Percentiles rank a stretch among this genome's conserved stretches.
Evolutionary conservation across 2,329 filamentous ascomycete genomes (phyloP).

Genomic region (Botrytis sinoallii): DNA sequence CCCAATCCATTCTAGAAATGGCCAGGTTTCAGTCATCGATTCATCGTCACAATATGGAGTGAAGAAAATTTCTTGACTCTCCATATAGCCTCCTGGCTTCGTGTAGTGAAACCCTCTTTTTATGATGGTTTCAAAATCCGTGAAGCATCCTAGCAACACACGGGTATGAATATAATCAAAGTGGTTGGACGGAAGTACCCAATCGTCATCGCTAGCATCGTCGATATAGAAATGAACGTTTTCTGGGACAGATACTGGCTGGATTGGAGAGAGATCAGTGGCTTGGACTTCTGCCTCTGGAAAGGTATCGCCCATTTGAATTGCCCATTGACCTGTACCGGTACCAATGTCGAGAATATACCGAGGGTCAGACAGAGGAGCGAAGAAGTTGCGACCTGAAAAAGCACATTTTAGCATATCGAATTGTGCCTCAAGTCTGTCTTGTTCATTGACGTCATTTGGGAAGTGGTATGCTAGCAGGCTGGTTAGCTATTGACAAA

Average conservation of each 20-base stretch:
- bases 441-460: constrained; percentile 50
- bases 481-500: background rate
- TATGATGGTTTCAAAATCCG: constrained; percentile 49
- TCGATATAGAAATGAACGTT: constrained; percentile 70
- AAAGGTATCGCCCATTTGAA: constrained; percentile 58
- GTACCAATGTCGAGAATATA: constrained; percentile 43
- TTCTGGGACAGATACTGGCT: constrained; percentile 62
- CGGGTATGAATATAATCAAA: constrained; percentile 61
- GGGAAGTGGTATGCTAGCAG: constrained; percentile 38
- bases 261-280: constrained; percentile 66
- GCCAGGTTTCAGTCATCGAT: constrained; percentile 35
- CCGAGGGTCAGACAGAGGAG: constrained; percentile 42
- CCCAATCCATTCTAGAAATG: constrained; percentile 30
- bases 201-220: constrained; percentile 39
- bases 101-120: constrained; percentile 45
- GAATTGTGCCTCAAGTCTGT: constrained; percentile 49
- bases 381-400: constrained; percentile 41
- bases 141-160: constrained; percentile 30
- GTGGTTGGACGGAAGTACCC: constrained; percentile 45
- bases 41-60: constrained; percentile 44
- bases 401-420: constrained; percentile 43
- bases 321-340: constrained; percentile 59
- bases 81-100: constrained; percentile 36
- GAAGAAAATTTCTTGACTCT: constrained; percentile 45
- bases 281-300: constrained; percentile 57